Conservation (phyloP, 805 yeast genomes). For the Alloascoidea hylecoeti region DNA sequence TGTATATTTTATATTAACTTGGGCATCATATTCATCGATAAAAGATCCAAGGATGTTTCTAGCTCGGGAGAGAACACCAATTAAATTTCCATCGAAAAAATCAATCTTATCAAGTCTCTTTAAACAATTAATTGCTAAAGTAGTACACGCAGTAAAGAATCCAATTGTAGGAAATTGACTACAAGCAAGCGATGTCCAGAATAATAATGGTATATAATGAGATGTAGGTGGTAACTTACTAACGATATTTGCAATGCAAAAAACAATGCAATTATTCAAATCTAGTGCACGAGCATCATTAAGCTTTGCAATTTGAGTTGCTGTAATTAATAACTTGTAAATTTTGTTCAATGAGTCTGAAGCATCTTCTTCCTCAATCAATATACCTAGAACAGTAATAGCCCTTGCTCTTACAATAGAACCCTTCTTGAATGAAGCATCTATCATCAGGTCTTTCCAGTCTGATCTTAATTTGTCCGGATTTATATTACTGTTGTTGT, state of each 20-base stretch:
- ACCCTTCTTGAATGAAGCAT: slow-evolving; percentile 37
- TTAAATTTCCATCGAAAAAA: too few relatives aligned
- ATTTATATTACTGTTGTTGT: slow-evolving; percentile 28
- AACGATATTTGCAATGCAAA: slow-evolving; percentile 31
- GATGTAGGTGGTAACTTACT: slow-evolving; percentile 33
- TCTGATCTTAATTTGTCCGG: slow-evolving; percentile 44
- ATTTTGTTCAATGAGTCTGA: slow-evolving; percentile 31
- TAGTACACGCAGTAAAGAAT: too few relatives aligned
- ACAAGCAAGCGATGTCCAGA: slow-evolving; percentile 40
- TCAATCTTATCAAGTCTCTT: background rate
- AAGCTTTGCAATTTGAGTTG: too few relatives aligned
- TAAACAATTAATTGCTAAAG: background rate
- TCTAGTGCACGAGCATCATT: slow-evolving; percentile 15
- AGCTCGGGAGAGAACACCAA: too few relatives aligned
- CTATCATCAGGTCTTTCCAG: too few relatives aligned
- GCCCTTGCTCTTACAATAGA: slow-evolving; percentile 20
- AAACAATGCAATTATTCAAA: slow-evolving; percentile 23
- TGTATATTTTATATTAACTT: slow-evolving; percentile 7
- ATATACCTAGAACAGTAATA: slow-evolving; percentile 55
- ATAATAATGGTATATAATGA: slow-evolving; percentile 28
- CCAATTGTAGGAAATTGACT: too few relatives aligned
- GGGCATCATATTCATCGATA: slow-evolving; percentile 5
- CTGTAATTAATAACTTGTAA: slow-evolving; percentile 8
- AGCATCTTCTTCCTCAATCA: slow-evolving; percentile 48
- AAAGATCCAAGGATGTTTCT: too few relatives aligned